These are phyloP conservation scores for Nicotiana attenuata DNA, from an alignment of 257 asterid genomes.

Conservation along the genomic window DNA sequence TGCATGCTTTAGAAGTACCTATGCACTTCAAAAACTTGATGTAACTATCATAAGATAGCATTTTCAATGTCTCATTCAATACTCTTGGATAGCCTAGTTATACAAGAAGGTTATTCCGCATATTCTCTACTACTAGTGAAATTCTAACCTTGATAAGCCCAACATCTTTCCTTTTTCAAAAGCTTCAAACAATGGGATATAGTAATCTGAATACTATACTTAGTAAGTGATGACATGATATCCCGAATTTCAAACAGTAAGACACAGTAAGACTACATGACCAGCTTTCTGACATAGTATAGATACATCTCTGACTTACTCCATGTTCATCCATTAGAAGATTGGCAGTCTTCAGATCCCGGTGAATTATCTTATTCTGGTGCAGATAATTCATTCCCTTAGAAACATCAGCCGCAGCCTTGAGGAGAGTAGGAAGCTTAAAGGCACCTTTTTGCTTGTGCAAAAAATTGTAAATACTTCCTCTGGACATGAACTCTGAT, in stretches of 20 bases:
- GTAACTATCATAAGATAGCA: background rate
- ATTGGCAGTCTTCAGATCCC: slow-evolving; percentile 45
- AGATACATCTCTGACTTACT: slow-evolving; percentile 16
- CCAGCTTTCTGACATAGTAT: background rate
- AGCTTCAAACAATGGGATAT: background rate
- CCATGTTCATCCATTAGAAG: slow-evolving; percentile 42
- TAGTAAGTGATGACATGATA: slow-evolving; percentile 1
- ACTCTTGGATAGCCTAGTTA: background rate
- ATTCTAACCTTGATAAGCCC: background rate
- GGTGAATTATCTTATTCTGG: slow-evolving; percentile 38
- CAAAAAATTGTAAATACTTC: slow-evolving; percentile 31
- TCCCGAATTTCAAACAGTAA: background rate
- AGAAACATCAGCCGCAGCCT: background rate
- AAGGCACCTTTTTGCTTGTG: slow-evolving; percentile 33
- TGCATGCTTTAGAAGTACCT: background rate
- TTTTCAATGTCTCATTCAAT: background rate
- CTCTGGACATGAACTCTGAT: slow-evolving; percentile 43
- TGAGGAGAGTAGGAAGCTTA: slow-evolving; percentile 16
- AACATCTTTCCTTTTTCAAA: background rate
- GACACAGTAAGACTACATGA: background rate
- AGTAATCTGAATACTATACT: slow-evolving; percentile 1
- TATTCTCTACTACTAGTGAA: background rate
- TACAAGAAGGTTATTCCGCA: background rate
- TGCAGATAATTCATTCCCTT: slow-evolving; percentile 46
- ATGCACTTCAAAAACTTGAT: background rate